These are phyloP conservation scores for Cochlearia excelsa DNA, from an alignment of 345 rosid species.

Conservation along the genomic window DNA sequence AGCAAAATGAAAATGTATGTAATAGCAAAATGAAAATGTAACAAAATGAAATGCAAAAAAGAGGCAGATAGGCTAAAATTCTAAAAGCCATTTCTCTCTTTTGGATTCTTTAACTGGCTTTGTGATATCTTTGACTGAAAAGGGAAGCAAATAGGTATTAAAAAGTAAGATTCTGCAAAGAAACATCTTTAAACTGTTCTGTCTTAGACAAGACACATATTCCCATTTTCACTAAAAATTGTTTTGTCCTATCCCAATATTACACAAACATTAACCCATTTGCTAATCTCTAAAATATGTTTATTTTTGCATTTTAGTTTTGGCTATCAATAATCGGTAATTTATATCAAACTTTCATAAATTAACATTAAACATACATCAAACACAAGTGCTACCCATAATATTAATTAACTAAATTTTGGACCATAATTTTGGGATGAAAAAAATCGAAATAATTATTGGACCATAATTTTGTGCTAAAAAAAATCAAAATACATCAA, in stretches of 20 bases:
- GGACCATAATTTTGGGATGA: too few relatives aligned
- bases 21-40: neutral
- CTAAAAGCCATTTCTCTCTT: neutral
- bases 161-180: neutral
- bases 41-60: constrained; percentile 3
- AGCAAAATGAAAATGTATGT: neutral
- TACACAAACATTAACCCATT: neutral
- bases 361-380: too few relatives aligned
- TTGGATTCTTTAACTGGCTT: neutral
- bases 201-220: constrained; percentile 4
- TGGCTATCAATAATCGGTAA: too few relatives aligned
- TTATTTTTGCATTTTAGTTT: too few relatives aligned
- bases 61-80: neutral
- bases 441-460: too few relatives aligned
- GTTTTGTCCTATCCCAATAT: constrained; percentile 2
- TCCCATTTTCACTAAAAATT: constrained; percentile 5
- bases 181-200: constrained; percentile 3
- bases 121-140: neutral
- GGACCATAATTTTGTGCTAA: too few relatives aligned
- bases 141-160: constrained; percentile 3
- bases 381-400: too few relatives aligned
- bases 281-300: too few relatives aligned
- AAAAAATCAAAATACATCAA: too few relatives aligned
- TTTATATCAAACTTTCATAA: too few relatives aligned
- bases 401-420: too few relatives aligned